Conservation (phyloP, 768 basidiomycete species). For the Artomyces pyxidatus region DNA sequence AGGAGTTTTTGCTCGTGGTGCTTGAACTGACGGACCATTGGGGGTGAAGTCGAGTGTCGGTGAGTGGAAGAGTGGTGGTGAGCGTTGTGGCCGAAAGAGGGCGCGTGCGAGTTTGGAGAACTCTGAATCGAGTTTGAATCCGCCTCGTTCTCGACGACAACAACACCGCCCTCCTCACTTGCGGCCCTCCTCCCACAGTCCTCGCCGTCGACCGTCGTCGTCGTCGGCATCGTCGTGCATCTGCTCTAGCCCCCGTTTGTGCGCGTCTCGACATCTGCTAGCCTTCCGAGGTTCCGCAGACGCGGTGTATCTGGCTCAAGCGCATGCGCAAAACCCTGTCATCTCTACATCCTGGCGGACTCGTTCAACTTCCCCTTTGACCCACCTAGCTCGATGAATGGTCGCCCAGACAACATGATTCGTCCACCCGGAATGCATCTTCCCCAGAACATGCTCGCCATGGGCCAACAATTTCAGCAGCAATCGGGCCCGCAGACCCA, state of each 20-base stretch:
- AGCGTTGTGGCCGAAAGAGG: constrained; percentile 14
- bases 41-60: neutral
- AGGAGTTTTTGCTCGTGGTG: constrained; percentile 92
- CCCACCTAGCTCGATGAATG: constrained; percentile 38
- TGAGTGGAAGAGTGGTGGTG: neutral
- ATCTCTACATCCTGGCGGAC: constrained; percentile 14
- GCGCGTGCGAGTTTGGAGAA: constrained; percentile 17
- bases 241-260: constrained; percentile 17
- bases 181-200: constrained; percentile 5
- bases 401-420: constrained; percentile 39
- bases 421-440: constrained; percentile 35
- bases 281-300: constrained; percentile 13
- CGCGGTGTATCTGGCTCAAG: constrained; percentile 10
- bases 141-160: constrained; percentile 18
- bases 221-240: constrained; percentile 12
- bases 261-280: constrained; percentile 12
- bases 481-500: constrained; percentile 31
- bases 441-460: constrained; percentile 27
- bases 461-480: constrained; percentile 31
- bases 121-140: constrained; percentile 2
- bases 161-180: constrained; percentile 12
- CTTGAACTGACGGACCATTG: constrained; percentile 90
- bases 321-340: constrained; percentile 16
- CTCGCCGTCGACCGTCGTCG: constrained; percentile 7
- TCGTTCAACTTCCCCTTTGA: constrained; percentile 7